These are phyloP conservation scores for Citrus sp. DNA, from an alignment of 345 rosid genomes.

Conservation along the genomic window DNA sequence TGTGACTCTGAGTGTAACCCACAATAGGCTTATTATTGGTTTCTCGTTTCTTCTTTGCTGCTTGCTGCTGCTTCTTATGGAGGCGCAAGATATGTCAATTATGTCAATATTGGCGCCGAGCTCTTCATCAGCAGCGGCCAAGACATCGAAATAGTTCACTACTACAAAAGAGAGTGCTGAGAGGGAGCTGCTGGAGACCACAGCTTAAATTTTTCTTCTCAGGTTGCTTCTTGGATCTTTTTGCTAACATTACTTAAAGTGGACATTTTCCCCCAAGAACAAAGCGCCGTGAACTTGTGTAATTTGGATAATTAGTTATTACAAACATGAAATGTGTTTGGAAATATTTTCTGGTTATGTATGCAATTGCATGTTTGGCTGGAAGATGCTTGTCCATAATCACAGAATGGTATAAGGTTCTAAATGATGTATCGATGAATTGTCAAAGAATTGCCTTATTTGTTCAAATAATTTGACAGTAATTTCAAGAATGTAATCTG, in stretches of 20 bases:
- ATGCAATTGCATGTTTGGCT: neutral
- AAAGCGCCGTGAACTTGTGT: neutral
- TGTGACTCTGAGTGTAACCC: no score
- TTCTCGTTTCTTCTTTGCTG: no score
- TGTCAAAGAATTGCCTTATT: neutral
- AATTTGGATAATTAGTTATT: neutral
- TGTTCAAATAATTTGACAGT: neutral
- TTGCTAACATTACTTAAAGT: neutral
- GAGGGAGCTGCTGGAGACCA: slow-evolving; percentile 84
- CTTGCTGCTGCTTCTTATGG: no score
- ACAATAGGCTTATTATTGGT: no score
- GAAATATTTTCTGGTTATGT: neutral
- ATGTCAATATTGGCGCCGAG: no score
- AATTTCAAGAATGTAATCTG: neutral
- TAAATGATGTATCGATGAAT: neutral
- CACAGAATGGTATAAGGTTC: neutral
- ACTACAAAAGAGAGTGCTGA: slow-evolving; percentile 61
- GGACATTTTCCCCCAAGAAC: neutral
- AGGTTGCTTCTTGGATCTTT: slow-evolving; percentile 25
- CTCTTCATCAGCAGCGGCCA: no score
- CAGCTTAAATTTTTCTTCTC: slow-evolving; percentile 53
- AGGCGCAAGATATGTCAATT: no score
- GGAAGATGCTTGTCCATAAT: neutral
- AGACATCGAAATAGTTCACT: no score
- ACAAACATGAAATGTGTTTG: neutral